These are phyloP conservation scores for Diplocarpon rosae DNA, from an alignment of 2,329 filamentous ascomycete genomes.

Conservation along the genomic window DNA sequence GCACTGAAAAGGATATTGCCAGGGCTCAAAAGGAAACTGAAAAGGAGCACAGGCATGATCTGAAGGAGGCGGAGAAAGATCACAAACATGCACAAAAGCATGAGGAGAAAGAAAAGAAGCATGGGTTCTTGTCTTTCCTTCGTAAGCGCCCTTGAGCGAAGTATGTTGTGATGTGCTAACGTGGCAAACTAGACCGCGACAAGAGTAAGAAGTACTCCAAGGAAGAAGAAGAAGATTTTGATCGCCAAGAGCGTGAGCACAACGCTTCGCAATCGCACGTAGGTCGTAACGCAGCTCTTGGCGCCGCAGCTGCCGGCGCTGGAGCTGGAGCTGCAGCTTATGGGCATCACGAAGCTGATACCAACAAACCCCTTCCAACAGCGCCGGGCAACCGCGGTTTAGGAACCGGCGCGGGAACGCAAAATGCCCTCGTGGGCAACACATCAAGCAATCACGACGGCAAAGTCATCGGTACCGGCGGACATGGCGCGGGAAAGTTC, in stretches of 20 bases:
- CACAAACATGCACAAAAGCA: slow-evolving; percentile 8
- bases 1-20: slow-evolving; percentile 11
- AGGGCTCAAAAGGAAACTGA: slow-evolving; percentile 9
- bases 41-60: slow-evolving; percentile 11
- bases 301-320: slow-evolving; percentile 10
- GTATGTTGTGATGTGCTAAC: not conserved
- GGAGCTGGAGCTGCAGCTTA: slow-evolving; percentile 10
- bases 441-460: slow-evolving; percentile 7
- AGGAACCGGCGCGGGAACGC: slow-evolving; percentile 12
- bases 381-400: slow-evolving; percentile 11
- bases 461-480: not conserved
- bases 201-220: slow-evolving; percentile 21
- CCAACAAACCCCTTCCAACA: slow-evolving; percentile 9
- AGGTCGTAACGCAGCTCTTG: slow-evolving; percentile 16
- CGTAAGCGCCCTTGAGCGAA: slow-evolving; percentile 11
- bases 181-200: slow-evolving; percentile 16
- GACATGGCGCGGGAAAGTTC: too few relatives aligned
- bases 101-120: slow-evolving; percentile 10
- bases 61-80: slow-evolving; percentile 6
- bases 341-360: slow-evolving; percentile 9
- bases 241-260: slow-evolving; percentile 19
- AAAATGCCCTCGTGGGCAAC: slow-evolving; percentile 9
- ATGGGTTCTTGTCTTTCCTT: slow-evolving; percentile 18
- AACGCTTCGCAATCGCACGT: slow-evolving; percentile 12
- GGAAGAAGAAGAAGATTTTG: slow-evolving; percentile 22